Evolutionary conservation across 495 filamentous ascomycete species (phyloP), one percentile per base, ranked within the genome.

Genomic region (Lophiostoma macrostomum): DNA sequence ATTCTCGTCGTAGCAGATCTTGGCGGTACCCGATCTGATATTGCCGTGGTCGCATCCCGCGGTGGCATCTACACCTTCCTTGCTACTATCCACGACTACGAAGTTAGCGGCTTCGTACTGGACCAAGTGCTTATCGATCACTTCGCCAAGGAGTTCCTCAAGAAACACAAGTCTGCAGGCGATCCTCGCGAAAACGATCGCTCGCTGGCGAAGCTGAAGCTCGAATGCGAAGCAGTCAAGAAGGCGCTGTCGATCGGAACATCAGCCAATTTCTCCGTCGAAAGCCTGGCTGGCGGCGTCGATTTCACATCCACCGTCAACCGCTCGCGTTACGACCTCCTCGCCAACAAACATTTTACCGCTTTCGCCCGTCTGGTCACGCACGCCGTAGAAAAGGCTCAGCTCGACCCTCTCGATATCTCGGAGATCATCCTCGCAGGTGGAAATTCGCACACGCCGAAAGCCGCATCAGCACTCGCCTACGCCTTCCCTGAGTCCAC

Each of bases 101-200:
- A 95, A 65, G 85, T 88, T 51, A 81, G 84, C 40, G 93, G 93
- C 61, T 71, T 78, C 20, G 81, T 87, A 37, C 74, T 98, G 28
- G 93, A 98, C 72, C 78, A 91, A 64, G 83, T 94, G 29, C 77
- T 98, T 38, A 86, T 96, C 60, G 91, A 97, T 68, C 83, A 96
- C 76, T 96, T 96, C 63, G 86, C 93, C 51, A 97, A 98, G 79
- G 93, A 96, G 70, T 98, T 98, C 73, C 76, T 91, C 58, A 96
- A 97, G 80, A 90, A 94, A 75, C 74, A 91, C 69, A 89, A 90
- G 69, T 80, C 77, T 39, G 67, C 53, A 14, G 56, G 47, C 19
- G 93, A 98, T 67, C 93, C 94, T 20, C 79, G 93, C 52, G 78
- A 85, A 66, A 86, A 89, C 61, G 77, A 80, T 10, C 84, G 85